A percentile compares a stretch with the other conserved stretches of the same genome.
These are phyloP conservation scores for Ottelia alismoides DNA, from an alignment of 106 monocot genomes.

Conservation along the genomic window DNA sequence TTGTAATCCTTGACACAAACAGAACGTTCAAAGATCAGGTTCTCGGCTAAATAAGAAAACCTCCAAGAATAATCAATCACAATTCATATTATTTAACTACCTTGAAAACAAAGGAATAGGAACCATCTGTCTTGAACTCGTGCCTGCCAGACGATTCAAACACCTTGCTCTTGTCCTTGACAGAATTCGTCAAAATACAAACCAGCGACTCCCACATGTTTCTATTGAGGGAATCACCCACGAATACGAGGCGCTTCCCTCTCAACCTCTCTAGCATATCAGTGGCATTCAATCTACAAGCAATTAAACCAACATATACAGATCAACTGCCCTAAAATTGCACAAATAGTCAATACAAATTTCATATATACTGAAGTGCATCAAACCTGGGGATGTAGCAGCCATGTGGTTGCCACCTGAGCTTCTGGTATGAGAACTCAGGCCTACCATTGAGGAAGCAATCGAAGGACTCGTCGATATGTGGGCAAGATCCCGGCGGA, in stretches of 20 bases:
- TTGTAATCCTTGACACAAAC: conserved; percentile 66
- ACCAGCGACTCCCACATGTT: conserved; percentile 98
- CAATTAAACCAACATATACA: too few species aligned
- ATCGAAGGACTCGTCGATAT: conserved; percentile 72
- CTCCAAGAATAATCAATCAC: too few species aligned
- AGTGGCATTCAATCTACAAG: conserved; percentile 52
- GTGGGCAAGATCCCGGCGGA: conserved; percentile 61
- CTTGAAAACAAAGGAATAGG: conserved; percentile 79
- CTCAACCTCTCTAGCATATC: conserved; percentile 81
- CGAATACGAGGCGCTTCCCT: conserved; percentile 75
- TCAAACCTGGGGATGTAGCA: conserved; percentile 70
- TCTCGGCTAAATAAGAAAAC: too few species aligned
- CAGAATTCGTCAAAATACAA: conserved; percentile 55
- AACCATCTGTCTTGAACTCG: conserved; percentile 68
- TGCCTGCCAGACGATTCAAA: conserved; percentile 61
- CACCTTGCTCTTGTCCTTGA: conserved; percentile 62
- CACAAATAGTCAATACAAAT: too few species aligned
- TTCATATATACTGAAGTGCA: too few species aligned
- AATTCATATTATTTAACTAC: conserved; percentile 2
- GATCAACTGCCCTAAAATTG: too few species aligned
- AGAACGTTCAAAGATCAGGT: too few species aligned
- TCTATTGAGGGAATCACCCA: conserved; percentile 86
- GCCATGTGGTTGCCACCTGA: conserved; percentile 64
- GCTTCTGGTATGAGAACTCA: conserved; percentile 48
- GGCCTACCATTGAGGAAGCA: conserved; percentile 61